A percentile compares a stretch with the other conserved stretches of the same genome.
These are phyloP conservation scores for Gentiana macrophylla DNA, from an alignment of 257 asterid species.

Conservation along the genomic window DNA sequence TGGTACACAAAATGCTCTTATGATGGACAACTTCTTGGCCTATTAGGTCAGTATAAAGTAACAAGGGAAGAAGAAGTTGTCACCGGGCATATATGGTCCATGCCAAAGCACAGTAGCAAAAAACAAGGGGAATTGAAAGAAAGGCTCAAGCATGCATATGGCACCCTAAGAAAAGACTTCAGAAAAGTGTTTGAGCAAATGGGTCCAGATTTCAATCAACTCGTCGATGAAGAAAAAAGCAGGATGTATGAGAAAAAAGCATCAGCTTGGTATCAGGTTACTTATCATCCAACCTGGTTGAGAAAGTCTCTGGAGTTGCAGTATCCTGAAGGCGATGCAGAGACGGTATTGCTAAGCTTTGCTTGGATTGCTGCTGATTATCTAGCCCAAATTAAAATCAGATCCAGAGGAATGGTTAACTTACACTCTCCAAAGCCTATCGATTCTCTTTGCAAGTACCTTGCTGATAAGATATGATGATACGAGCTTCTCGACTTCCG, in stretches of 20 bases:
- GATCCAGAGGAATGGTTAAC: slow-evolving; percentile 26
- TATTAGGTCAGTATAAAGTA: slow-evolving; percentile 71
- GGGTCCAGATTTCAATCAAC: slow-evolving; percentile 38
- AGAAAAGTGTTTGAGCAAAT: slow-evolving; percentile 58
- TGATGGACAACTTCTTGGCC: slow-evolving; percentile 60
- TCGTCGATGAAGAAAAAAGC: slow-evolving; percentile 50
- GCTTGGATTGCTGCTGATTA: slow-evolving; percentile 97
- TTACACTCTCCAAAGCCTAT: slow-evolving; percentile 41
- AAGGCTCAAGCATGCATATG: slow-evolving; percentile 73
- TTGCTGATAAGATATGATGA: slow-evolving; percentile 58
- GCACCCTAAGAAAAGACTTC: slow-evolving; percentile 55
- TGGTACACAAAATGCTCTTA: slow-evolving; percentile 62
- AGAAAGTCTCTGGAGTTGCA: slow-evolving; percentile 33
- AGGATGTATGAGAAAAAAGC: slow-evolving; percentile 61
- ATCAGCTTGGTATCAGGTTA: slow-evolving; percentile 88
- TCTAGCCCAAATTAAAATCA: slow-evolving; percentile 65
- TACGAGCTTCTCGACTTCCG: too few species aligned
- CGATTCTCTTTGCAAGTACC: slow-evolving; percentile 58
- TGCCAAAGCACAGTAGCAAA: slow-evolving; percentile 58
- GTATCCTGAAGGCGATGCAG: slow-evolving; percentile 26
- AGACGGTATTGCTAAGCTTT: slow-evolving; percentile 63
- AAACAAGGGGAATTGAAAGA: slow-evolving; percentile 75
- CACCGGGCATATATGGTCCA: slow-evolving; percentile 89
- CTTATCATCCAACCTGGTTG: slow-evolving; percentile 59
- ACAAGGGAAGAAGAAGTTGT: slow-evolving; percentile 74